These are phyloP conservation scores for Sextonia rubra DNA, from an alignment of 164 flowering plant species.

Conservation along the genomic window DNA sequence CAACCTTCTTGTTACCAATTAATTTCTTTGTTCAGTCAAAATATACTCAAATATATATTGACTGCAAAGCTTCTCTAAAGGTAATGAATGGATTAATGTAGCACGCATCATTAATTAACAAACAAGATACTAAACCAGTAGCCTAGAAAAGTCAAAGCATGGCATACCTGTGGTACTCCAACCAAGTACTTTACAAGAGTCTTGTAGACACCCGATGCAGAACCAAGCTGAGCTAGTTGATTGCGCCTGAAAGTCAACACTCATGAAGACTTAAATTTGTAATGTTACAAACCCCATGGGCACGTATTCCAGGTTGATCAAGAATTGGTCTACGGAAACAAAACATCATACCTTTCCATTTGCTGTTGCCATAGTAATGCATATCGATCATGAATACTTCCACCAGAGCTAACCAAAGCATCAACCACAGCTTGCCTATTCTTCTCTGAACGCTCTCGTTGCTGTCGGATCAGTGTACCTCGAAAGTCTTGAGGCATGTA, in stretches of 20 bases:
- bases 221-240: slow-evolving; percentile 91
- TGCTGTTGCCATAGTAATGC: slow-evolving; percentile 91
- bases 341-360: slow-evolving; percentile 72
- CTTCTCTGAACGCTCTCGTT: slow-evolving; percentile 93
- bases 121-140: neutral
- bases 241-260: slow-evolving; percentile 53
- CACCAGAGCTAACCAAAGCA: slow-evolving; percentile 75
- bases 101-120: neutral
- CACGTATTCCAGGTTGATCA: neutral
- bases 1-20: too few species aligned
- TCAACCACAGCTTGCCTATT: slow-evolving; percentile 87
- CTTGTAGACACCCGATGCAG: slow-evolving; percentile 93
- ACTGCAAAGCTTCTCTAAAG: too few species aligned
- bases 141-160: slow-evolving; percentile 1
- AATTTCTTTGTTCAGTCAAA: too few species aligned
- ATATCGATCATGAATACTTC: slow-evolving; percentile 81
- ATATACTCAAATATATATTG: too few species aligned
- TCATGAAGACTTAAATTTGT: slow-evolving; percentile 6
- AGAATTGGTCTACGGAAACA: slow-evolving; percentile 9
- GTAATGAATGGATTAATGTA: too few species aligned
- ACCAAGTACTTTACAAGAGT: slow-evolving; percentile 95
- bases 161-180: slow-evolving; percentile 88
- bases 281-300: neutral
- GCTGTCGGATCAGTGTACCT: slow-evolving; percentile 84
- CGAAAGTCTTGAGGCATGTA: slow-evolving; percentile 99